phyloP scores from a whole-genome alignment of 495 filamentous ascomycete species.

The Xylaria palmicola region DNA sequence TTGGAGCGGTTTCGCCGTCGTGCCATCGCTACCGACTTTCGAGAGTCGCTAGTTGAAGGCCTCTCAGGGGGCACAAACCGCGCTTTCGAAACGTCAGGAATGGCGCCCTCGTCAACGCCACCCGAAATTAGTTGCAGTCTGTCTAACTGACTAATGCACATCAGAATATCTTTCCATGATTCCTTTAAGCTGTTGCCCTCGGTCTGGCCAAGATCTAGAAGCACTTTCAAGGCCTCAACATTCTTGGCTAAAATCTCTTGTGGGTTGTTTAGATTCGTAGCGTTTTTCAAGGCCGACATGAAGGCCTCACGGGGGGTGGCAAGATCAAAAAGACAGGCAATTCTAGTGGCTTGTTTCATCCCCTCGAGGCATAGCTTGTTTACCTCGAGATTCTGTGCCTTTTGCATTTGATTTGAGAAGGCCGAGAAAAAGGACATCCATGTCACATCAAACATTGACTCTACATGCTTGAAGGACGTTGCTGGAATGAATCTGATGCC shows the following conservation, averaged over 20 bases:
- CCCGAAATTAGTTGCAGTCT: conserved; percentile 91
- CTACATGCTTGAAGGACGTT: conserved; percentile 88
- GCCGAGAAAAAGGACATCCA: conserved; percentile 99
- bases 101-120: conserved; percentile 85
- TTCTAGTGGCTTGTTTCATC: conserved; percentile 85
- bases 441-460: conserved; percentile 97
- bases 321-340: conserved; percentile 90
- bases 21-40: conserved; percentile 66
- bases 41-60: conserved; percentile 47
- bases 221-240: conserved; percentile 83
- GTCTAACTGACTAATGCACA: conserved; percentile 95
- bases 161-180: conserved; percentile 93
- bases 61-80: conserved; percentile 61
- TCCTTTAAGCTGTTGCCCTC: conserved; percentile 86
- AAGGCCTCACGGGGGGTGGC: conserved; percentile 90
- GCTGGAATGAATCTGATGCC: conserved; percentile 83
- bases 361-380: conserved; percentile 93
- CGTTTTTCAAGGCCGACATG: conserved; percentile 87
- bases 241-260: conserved; percentile 96
- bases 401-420: conserved; percentile 85
- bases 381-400: conserved; percentile 85
- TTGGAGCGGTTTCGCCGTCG: conserved; percentile 65
- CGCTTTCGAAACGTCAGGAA: conserved; percentile 89
- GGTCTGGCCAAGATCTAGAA: conserved; percentile 87
- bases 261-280: conserved; percentile 92